A percentile compares a stretch with the other conserved stretches of the same genome.
phyloP scores from a whole-genome alignment of 1,284 basidiomycete species.

The Coniferiporia sulphurascens region DNA sequence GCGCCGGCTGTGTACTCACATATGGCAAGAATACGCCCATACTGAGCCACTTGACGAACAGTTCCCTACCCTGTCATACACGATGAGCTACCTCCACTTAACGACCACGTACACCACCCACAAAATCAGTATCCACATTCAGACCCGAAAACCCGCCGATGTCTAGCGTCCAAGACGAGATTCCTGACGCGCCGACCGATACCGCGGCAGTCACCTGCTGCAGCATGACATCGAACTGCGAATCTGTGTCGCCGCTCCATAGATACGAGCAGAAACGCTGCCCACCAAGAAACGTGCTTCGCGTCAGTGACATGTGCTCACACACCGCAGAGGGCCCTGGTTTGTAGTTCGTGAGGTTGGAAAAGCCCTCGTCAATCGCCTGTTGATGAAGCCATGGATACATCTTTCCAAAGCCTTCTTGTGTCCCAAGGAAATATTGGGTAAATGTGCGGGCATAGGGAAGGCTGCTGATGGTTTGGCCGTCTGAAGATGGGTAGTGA shows the following conservation, averaged over 20 bases:
- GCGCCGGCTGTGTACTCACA: constrained; percentile 24
- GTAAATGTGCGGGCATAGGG: constrained; percentile 35
- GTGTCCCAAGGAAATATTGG: constrained; percentile 37
- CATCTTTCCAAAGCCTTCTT: constrained; percentile 36
- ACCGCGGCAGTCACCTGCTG: constrained; percentile 37
- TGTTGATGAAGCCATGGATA: constrained; percentile 39
- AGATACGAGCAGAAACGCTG: constrained; percentile 39
- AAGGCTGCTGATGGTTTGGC: constrained; percentile 31
- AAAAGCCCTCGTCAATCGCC: constrained; percentile 27
- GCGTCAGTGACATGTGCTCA: constrained; percentile 36
- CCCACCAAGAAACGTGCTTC: constrained; percentile 37
- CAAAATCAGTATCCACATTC: constrained; percentile 31
- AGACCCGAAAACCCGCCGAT: constrained; percentile 38
- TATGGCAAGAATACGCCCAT: constrained; percentile 40
- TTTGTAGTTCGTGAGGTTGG: constrained; percentile 29
- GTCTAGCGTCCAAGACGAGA: constrained; percentile 38
- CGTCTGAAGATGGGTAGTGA: constrained; percentile 26
- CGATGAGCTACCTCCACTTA: neutral
- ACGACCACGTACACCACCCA: constrained; percentile 18
- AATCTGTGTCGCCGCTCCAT: constrained; percentile 38
- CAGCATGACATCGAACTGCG: constrained; percentile 32
- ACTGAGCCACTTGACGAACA: constrained; percentile 38
- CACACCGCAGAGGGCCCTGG: constrained; percentile 24
- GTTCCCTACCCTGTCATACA: constrained; percentile 28
- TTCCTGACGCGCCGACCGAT: constrained; percentile 35